phyloP scores from a whole-genome alignment of 495 filamentous ascomycete species.

The Trypethelium eluteriae region DNA sequence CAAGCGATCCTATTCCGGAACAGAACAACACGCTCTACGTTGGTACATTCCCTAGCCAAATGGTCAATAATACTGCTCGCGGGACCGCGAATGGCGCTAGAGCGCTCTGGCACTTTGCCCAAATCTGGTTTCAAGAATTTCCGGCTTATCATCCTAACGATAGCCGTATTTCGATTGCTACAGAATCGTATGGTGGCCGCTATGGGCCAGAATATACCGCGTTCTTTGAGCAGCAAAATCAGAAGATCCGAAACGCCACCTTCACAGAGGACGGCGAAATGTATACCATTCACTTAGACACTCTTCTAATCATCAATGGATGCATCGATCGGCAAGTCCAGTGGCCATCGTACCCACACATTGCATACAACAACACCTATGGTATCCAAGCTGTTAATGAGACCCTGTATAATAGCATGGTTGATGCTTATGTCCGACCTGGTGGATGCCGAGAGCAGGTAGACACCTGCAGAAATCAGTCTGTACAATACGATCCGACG shows the following conservation, averaged over 20 bases:
- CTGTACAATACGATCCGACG: constrained; percentile 38
- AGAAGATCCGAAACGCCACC: constrained; percentile 28
- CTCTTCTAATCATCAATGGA: constrained; percentile 24
- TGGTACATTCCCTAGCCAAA: constrained; percentile 21
- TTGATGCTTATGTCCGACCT: constrained; percentile 38
- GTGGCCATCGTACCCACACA: constrained; percentile 35
- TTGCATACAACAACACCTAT: constrained; percentile 42
- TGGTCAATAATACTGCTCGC: constrained; percentile 13
- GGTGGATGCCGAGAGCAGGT: constrained; percentile 49
- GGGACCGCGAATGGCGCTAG: constrained; percentile 11
- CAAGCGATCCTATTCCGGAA: constrained; percentile 15
- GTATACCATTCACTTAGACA: constrained; percentile 26
- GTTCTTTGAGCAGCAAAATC: constrained; percentile 32
- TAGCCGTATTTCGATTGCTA: constrained; percentile 12
- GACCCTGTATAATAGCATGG: constrained; percentile 31
- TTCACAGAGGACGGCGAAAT: constrained; percentile 22
- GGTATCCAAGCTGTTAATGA: constrained; percentile 36
- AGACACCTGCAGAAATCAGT: constrained; percentile 43
- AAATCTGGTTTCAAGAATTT: constrained; percentile 21
- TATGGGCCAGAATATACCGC: constrained; percentile 44
- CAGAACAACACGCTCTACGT: constrained; percentile 22
- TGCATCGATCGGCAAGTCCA: constrained; percentile 36
- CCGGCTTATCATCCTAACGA: constrained; percentile 18
- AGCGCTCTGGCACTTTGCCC: constrained; percentile 22
- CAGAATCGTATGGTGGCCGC: constrained; percentile 42